Evolutionary conservation across 2,329 filamentous ascomycete species (phyloP).

Genomic region (Neonectria magnoliae): DNA sequence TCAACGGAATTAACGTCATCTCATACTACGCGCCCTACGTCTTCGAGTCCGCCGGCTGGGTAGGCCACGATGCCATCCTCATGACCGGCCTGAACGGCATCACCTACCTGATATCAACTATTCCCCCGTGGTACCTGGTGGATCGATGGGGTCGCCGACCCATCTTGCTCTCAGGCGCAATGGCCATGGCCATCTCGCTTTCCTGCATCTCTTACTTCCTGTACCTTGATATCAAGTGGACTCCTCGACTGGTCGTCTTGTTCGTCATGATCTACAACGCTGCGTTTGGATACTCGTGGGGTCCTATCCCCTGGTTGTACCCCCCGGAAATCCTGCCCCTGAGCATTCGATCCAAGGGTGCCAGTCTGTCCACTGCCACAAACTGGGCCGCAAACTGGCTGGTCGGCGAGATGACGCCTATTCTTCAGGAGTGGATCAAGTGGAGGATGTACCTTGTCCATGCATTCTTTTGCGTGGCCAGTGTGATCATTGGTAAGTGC

Average conservation of each 20-base stretch:
- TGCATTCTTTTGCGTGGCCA: slow-evolving; percentile 94
- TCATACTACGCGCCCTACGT: slow-evolving; percentile 98
- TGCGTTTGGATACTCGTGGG: slow-evolving; percentile 94
- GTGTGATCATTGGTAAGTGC: slow-evolving; percentile 93
- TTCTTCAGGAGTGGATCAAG: slow-evolving; percentile 89
- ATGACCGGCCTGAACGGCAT: slow-evolving; percentile 97
- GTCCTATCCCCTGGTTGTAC: slow-evolving; percentile 97
- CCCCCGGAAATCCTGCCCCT: slow-evolving; percentile 97
- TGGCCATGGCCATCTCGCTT: slow-evolving; percentile 89
- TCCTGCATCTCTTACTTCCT: slow-evolving; percentile 96
- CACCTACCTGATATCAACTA: slow-evolving; percentile 89
- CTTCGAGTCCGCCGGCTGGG: slow-evolving; percentile 97
- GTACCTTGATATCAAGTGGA: slow-evolving; percentile 81
- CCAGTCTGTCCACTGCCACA: slow-evolving; percentile 92
- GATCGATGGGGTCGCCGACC: slow-evolving; percentile 90
- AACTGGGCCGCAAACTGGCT: slow-evolving; percentile 99
- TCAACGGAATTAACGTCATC: slow-evolving; percentile 99
- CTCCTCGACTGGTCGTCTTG: slow-evolving; percentile 85
- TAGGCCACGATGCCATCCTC: slow-evolving; percentile 86
- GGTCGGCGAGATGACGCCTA: slow-evolving; percentile 93
- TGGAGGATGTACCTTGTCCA: slow-evolving; percentile 96
- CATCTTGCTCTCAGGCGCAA: slow-evolving; percentile 88
- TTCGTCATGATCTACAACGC: slow-evolving; percentile 99
- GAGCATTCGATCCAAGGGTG: slow-evolving; percentile 96
- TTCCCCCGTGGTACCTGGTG: slow-evolving; percentile 97